A percentile compares a stretch with the other conserved stretches of the same genome.
Evolutionary conservation across 2,329 filamentous ascomycete genomes (phyloP).

Genomic region (Penicillium expansum): DNA sequence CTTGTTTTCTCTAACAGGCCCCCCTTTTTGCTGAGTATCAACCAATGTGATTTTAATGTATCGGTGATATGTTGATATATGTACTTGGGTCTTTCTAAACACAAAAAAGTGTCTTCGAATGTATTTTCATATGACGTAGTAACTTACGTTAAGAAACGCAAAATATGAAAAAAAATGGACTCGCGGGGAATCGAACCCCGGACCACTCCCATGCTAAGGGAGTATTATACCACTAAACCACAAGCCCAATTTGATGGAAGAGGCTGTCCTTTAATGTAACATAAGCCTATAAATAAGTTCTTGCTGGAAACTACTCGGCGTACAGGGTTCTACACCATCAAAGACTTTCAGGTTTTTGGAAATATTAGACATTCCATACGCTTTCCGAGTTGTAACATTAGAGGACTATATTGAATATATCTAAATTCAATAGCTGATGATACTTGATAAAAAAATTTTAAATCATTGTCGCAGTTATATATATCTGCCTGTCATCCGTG

Average conservation of each 20-base stretch:
- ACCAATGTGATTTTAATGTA: no score
- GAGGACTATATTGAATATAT: no score
- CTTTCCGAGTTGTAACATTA: no score
- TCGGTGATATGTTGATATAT: no score
- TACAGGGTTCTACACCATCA: background rate
- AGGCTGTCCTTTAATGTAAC: rapidly evolving
- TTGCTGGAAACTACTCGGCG: background rate
- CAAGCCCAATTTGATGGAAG: constrained; percentile 28
- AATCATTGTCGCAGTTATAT: background rate
- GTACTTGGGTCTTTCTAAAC: no score
- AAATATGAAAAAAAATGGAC: constrained; percentile 36
- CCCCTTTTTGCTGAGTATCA: no score
- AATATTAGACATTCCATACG: no score
- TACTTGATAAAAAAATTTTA: background rate
- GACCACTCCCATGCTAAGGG: constrained; percentile 51
- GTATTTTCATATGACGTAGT: no score
- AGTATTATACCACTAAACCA: constrained; percentile 51
- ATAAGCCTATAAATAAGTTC: background rate
- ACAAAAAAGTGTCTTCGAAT: no score
- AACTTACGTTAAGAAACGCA: no score
- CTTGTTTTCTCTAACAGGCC: no score
- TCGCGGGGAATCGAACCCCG: constrained; percentile 51
- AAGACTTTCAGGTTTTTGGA: background rate
- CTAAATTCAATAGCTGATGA: no score
- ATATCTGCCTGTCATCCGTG: background rate